Conservation (phyloP, 2,329 filamentous ascomycete species). For the Epichloe baconii region DNA sequence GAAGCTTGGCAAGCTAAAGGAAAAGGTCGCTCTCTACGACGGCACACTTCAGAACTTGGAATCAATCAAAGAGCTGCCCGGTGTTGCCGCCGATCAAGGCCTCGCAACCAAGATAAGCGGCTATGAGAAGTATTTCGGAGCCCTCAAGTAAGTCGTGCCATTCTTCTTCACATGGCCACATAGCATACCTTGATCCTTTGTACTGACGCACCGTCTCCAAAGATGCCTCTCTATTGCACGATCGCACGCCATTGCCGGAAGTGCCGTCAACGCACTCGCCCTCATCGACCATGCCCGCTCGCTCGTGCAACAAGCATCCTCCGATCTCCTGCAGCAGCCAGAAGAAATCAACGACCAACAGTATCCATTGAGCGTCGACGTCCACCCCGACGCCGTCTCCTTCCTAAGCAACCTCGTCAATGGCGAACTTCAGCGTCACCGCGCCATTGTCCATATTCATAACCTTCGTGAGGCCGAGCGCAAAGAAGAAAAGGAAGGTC, state of each 20-base stretch:
- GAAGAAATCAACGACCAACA: conserved; percentile 9
- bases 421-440: conserved; percentile 64
- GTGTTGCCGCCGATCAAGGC: conserved; percentile 69
- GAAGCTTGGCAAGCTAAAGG: conserved; percentile 68
- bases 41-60: conserved; percentile 83
- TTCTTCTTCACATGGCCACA: not conserved
- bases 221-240: conserved; percentile 75
- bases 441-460: conserved; percentile 73
- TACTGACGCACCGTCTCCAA: not conserved
- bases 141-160: conserved; percentile 56
- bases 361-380: conserved; percentile 49
- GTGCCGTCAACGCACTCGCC: conserved; percentile 69
- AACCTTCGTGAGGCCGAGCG: conserved; percentile 43
- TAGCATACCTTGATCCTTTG: not conserved
- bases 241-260: conserved; percentile 64
- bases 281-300: conserved; percentile 62
- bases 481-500: conserved; percentile 18
- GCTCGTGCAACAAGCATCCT: conserved; percentile 42
- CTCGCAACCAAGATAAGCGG: conserved; percentile 69
- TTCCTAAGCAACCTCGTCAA: conserved; percentile 50
- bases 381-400: conserved; percentile 45
- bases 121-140: conserved; percentile 72
- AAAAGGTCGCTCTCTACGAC: conserved; percentile 82
- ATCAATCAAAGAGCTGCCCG: conserved; percentile 76
- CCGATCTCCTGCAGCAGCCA: conserved; percentile 29